Evolutionary conservation across 2,329 filamentous ascomycete genomes (phyloP).

Genomic region (Chaetoscypha palmicola): DNA sequence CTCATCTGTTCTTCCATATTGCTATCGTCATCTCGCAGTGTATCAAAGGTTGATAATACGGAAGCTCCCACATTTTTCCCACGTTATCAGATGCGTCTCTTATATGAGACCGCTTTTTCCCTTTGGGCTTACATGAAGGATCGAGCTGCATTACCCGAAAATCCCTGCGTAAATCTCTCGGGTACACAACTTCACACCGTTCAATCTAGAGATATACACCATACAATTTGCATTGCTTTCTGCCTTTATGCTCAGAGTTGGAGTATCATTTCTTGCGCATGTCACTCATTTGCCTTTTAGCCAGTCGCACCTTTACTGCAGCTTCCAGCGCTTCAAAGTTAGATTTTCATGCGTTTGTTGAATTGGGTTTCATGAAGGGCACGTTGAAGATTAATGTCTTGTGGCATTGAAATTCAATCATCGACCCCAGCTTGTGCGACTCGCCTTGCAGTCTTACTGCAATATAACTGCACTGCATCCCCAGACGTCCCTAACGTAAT

Average conservation of each 20-base stretch:
- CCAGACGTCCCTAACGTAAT: neutral
- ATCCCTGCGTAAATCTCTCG: neutral
- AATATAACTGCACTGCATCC: neutral
- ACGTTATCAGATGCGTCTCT: slow-evolving; percentile 2
- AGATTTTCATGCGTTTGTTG: neutral
- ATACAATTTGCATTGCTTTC: neutral
- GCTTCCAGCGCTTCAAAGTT: neutral
- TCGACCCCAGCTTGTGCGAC: neutral
- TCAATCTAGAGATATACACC: neutral
- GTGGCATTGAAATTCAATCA: neutral
- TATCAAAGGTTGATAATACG: neutral
- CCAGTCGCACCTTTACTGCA: neutral
- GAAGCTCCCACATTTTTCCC: neutral
- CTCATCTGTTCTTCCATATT: slow-evolving; percentile 4
- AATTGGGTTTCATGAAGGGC: neutral
- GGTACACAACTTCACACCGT: neutral
- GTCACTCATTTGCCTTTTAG: too few species aligned
- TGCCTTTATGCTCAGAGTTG: neutral
- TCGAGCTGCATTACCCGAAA: slow-evolving; percentile 1
- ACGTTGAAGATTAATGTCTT: neutral
- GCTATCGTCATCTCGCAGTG: slow-evolving; percentile 6
- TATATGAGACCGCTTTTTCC: neutral
- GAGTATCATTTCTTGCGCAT: neutral
- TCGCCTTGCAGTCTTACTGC: neutral
- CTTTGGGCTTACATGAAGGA: slow-evolving; percentile 1